Evolutionary conservation across 23 red algal genomes (phyloP).

Genomic region (Gracilaria gracilis): DNA sequence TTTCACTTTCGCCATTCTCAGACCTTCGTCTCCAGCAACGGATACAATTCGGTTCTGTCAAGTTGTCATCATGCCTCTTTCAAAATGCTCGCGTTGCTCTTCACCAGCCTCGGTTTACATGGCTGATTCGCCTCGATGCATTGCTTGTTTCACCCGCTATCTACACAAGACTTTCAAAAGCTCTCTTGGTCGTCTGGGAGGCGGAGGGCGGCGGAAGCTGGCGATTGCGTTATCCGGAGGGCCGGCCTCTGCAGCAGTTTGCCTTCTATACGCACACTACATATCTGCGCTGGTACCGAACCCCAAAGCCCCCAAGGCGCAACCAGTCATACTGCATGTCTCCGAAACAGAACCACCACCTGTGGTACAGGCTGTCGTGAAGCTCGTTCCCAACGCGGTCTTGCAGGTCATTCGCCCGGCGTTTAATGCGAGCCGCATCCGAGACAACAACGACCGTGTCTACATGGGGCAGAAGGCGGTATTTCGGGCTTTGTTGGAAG

Average conservation of each 20-base stretch:
- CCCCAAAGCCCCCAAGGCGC: not conserved
- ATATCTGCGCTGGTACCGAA: not conserved
- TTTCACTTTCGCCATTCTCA: no score
- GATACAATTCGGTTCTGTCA: no score
- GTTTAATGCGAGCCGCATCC: not conserved
- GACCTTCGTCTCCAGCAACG: no score
- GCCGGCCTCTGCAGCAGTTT: not conserved
- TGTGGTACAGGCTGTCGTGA: not conserved
- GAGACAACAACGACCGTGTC: conserved; percentile 24
- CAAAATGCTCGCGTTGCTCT: conserved; percentile 6
- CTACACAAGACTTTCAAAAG: conserved; percentile 1
- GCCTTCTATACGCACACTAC: conserved; percentile 8
- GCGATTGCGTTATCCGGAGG: conserved; percentile 33
- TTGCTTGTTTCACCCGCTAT: conserved; percentile 25
- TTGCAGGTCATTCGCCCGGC: not conserved
- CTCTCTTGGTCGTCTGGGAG: conserved; percentile 14
- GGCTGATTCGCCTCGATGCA: conserved; percentile 8
- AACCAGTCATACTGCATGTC: conserved; percentile 15
- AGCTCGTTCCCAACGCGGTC: conserved; percentile 14
- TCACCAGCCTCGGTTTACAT: not conserved
- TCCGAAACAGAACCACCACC: not conserved
- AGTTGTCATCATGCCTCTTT: not conserved
- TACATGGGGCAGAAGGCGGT: not conserved
- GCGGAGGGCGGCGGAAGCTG: conserved; percentile 20
- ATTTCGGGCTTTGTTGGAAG: not conserved